These are phyloP conservation scores for Fragaria ananassa DNA, from an alignment of 306 rosid genomes.

Conservation along the genomic window DNA sequence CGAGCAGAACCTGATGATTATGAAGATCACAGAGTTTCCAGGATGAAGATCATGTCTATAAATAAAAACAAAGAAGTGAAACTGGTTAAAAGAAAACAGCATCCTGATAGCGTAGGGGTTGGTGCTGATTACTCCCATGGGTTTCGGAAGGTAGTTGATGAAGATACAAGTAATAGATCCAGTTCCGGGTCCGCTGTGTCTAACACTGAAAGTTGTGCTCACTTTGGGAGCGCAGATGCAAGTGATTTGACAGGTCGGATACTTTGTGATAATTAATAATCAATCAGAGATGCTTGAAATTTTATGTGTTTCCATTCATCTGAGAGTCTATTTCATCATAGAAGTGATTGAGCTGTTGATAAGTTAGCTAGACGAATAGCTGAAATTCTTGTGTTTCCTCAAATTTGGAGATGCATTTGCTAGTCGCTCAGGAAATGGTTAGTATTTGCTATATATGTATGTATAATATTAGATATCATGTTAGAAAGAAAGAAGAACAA, in stretches of 20 bases:
- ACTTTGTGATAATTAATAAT: constrained; percentile 18
- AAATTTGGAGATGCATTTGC: constrained; percentile 11
- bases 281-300: constrained; percentile 1
- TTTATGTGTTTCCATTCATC: background rate
- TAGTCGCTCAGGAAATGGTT: background rate
- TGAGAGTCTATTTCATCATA: constrained; percentile 1
- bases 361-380: background rate
- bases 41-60: constrained; percentile 62
- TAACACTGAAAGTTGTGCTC: constrained; percentile 93
- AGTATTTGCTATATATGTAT: background rate
- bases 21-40: constrained; percentile 68
- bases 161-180: constrained; percentile 84
- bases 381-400: constrained; percentile 1
- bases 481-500: background rate
- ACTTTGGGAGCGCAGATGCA: constrained; percentile 71
- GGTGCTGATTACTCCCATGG: constrained; percentile 61
- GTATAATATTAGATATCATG: background rate
- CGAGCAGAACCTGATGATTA: constrained; percentile 79
- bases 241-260: constrained; percentile 95
- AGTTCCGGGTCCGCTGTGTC: constrained; percentile 97
- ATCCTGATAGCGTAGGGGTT: constrained; percentile 41
- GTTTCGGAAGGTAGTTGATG: constrained; percentile 58
- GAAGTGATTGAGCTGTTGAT: background rate
- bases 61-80: constrained; percentile 75
- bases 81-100: constrained; percentile 66